Evolutionary conservation across 345 rosid genomes (phyloP), one percentile per base, ranked within the genome.

Genomic region (Combretum micranthum): DNA sequence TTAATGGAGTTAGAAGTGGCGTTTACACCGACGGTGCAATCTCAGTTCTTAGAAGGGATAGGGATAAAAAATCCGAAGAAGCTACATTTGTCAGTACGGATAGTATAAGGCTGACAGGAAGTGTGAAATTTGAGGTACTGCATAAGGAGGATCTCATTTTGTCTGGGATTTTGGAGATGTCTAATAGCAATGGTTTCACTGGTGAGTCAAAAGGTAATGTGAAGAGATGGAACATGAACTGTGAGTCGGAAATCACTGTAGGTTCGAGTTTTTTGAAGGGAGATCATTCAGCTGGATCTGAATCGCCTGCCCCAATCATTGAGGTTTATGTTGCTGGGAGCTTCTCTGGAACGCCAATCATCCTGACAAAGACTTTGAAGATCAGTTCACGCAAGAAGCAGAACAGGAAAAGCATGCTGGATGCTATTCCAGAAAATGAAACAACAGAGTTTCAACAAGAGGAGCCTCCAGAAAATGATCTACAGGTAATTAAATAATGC

Each of bases 61-160:
- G 97, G n/a, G 93, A 83, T 63, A 92, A 75, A 79, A 81, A 70
- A 73, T 83, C 90, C 0, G 90, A 86, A 53, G 98, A 80, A 53
- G 97, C 84, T 52, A 93, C 97, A 4, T 93, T 89, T 55, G 86
- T 93, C 4, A 82, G 97, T 73, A 93, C 99, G 0, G 89, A 93
- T 46, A 83, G 76, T 56, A 74, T 89, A 61, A 79, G 94, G 67
- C 74, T 82, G 39, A 80, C 85, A 0, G 99, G 97, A 64, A 82
- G 85, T 74, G 86, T 93, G 32, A 86, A 82, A 75, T 86, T 88
- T 49, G 94, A 88, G 77, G 86, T 93, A 44, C 73, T 74, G 23
- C 79, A 84, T 50, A 77, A 67, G 57, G 83, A 89, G 15, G 78
- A 78, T 56, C 73, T 71, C 20, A 57, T 92, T 75, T 80, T 92